Base-by-base conservation (phyloP, 1,284 basidiomycete species). In the Pterula multifida region DNA sequence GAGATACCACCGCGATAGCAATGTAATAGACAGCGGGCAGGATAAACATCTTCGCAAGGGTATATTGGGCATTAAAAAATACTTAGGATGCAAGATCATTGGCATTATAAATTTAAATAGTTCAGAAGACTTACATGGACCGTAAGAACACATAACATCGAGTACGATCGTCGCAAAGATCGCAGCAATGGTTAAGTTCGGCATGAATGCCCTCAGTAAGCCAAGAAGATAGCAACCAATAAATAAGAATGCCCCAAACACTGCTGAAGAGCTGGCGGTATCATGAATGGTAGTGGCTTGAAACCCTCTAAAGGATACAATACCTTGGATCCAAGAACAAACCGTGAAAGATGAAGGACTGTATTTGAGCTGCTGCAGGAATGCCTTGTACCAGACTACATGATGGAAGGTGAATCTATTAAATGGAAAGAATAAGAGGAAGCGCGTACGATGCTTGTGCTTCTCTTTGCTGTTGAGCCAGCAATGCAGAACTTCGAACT, bases 241-340 rank as follows among this genome's bases (percentile, higher is more conserved):
- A 54, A 78, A 84, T 17, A 90, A 67, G 59, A 90, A 85, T n/a
- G 73, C 73, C 3, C 82, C 86, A 58, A 75, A 83, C 0, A 89
- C 77, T 3, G 72, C 70, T 1, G 74, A 72, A 0, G 72, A 71
- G 22, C 78, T 78, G 48, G 13, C n/a, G 3, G 39, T 13, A 17
- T 11, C 2, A 12, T 15, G 19, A 26, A 19, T 42, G 23, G 22
- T 13, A n/a, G 11, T 32, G 45, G 9, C n/a, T n/a, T n/a, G n/a
- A n/a, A n/a, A n/a, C n/a, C n/a, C n/a, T n/a, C n/a, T n/a, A n/a
- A 9, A 35, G 11, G 19, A 42, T 22, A 17, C 54, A 62, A 9
- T 63, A 76, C 61, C 73, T 60, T 1, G 78, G 70, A 58, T 90
- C 85, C 42, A 90, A 69, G 61, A 85, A 90, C 3, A 65, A 62